phyloP scores from a whole-genome alignment of 108 stramenopile genomes.

The Cyclotella atomus region DNA sequence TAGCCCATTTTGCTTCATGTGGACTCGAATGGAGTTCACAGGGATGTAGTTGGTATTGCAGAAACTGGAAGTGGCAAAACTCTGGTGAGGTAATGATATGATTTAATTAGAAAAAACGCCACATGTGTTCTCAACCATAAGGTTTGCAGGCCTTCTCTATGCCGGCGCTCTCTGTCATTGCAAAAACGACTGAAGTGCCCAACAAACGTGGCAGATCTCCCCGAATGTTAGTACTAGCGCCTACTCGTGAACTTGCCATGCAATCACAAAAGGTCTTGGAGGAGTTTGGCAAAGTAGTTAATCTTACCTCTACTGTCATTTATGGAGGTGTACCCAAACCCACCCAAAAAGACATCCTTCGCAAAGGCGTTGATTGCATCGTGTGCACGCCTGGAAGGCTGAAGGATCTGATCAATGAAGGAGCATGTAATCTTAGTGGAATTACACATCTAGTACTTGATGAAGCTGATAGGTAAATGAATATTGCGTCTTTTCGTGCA shows the following conservation, averaged over 20 bases:
- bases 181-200: constrained; percentile 31
- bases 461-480: constrained; percentile 88
- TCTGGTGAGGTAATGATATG: not conserved
- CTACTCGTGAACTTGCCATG: constrained; percentile 98
- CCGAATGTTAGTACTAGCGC: constrained; percentile 94
- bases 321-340: constrained; percentile 98
- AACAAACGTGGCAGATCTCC: constrained; percentile 58
- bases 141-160: constrained; percentile 92
- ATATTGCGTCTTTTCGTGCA: constrained; percentile 49
- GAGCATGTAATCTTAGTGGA: constrained; percentile 73
- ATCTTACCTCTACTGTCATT: constrained; percentile 80
- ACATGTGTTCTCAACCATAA: too few relatives aligned
- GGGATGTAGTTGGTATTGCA: constrained; percentile 93
- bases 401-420: constrained; percentile 93
- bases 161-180: constrained; percentile 87
- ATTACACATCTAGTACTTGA: constrained; percentile 92
- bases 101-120: too few relatives aligned
- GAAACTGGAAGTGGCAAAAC: constrained; percentile 93
- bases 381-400: constrained; percentile 98
- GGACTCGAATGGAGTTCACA: constrained; percentile 43
- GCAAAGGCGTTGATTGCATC: constrained; percentile 83
- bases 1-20: constrained; percentile 43
- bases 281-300: constrained; percentile 83
- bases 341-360: constrained; percentile 76
- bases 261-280: constrained; percentile 93